These are phyloP conservation scores for Coemansia sp. DNA, from an alignment of 192 early-diverging fungal species.

Conservation along the genomic window DNA sequence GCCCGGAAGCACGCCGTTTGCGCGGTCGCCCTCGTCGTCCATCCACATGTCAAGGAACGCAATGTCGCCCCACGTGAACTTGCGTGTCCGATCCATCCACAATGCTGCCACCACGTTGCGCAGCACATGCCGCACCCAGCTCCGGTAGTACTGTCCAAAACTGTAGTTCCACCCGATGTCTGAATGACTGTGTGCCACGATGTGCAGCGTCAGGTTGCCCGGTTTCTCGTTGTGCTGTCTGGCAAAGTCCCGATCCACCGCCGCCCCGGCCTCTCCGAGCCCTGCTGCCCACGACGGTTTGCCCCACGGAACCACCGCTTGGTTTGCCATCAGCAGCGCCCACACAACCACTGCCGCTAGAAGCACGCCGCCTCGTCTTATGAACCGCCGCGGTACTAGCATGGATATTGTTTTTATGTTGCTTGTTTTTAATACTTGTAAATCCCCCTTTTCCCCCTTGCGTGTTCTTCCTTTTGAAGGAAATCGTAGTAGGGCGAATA, in stretches of 20 bases:
- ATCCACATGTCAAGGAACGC: slow-evolving; percentile 50
- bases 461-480: no score
- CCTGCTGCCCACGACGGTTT: slow-evolving; percentile 37
- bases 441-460: neutral
- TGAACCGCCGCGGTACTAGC: slow-evolving; percentile 26
- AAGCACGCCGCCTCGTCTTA: slow-evolving; percentile 4
- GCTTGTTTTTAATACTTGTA: neutral
- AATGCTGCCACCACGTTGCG: slow-evolving; percentile 23
- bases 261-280: slow-evolving; percentile 35
- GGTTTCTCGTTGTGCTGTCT: neutral
- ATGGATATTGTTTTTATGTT: neutral
- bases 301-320: slow-evolving; percentile 25
- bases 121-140: slow-evolving; percentile 34
- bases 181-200: slow-evolving; percentile 49
- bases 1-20: slow-evolving; percentile 9
- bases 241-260: slow-evolving; percentile 19
- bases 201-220: slow-evolving; percentile 35
- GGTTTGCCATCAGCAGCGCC: slow-evolving; percentile 24
- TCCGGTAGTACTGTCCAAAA: slow-evolving; percentile 37
- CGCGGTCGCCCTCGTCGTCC: slow-evolving; percentile 33
- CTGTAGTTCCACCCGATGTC: slow-evolving; percentile 56
- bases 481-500: no score
- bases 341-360: neutral
- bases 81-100: slow-evolving; percentile 20
- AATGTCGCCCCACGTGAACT: slow-evolving; percentile 51